Evolutionary conservation across 1,139 yeast genomes (phyloP).

Genomic region (Debaryomyces udenii): DNA sequence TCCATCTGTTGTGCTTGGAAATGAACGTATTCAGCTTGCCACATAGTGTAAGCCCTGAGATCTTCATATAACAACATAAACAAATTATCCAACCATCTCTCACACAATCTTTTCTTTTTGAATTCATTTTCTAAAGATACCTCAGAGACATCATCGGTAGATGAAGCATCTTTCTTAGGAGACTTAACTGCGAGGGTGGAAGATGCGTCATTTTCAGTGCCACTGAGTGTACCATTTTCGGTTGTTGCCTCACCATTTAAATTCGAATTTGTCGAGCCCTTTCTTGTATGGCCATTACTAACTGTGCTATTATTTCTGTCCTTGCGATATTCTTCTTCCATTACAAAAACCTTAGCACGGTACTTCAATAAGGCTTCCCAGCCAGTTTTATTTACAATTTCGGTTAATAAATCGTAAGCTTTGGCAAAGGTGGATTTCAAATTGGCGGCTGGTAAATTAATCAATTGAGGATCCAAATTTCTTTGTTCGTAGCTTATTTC

Average conservation of each 20-base stretch:
- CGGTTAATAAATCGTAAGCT: slow-evolving; percentile 80
- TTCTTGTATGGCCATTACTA: slow-evolving; percentile 21
- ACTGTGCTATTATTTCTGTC: slow-evolving; percentile 30
- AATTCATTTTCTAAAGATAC: slow-evolving; percentile 45
- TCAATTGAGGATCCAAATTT: slow-evolving; percentile 66
- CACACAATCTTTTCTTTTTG: slow-evolving; percentile 81
- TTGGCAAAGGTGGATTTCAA: slow-evolving; percentile 77
- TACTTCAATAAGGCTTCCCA: slow-evolving; percentile 86
- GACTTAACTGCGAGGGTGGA: slow-evolving; percentile 45
- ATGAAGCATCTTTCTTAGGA: slow-evolving; percentile 28
- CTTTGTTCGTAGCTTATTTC: slow-evolving; percentile 55
- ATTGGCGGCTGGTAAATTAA: slow-evolving; percentile 74
- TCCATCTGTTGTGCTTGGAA: slow-evolving; percentile 73
- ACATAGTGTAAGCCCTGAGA: slow-evolving; percentile 77
- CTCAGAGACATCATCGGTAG: slow-evolving; percentile 14
- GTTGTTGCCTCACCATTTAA: slow-evolving; percentile 16
- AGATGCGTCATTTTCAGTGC: slow-evolving; percentile 29
- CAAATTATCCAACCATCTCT: slow-evolving; percentile 90
- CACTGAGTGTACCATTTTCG: slow-evolving; percentile 11
- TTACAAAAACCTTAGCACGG: slow-evolving; percentile 85
- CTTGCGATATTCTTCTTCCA: slow-evolving; percentile 86
- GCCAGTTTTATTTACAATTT: slow-evolving; percentile 70
- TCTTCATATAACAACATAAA: slow-evolving; percentile 89
- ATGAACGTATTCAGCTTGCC: slow-evolving; percentile 83
- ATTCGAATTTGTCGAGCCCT: slow-evolving; percentile 19